Evolutionary conservation across 495 filamentous ascomycete species (phyloP), one percentile per base, ranked within the genome.

Genomic region (Penicillium chermesinum): DNA sequence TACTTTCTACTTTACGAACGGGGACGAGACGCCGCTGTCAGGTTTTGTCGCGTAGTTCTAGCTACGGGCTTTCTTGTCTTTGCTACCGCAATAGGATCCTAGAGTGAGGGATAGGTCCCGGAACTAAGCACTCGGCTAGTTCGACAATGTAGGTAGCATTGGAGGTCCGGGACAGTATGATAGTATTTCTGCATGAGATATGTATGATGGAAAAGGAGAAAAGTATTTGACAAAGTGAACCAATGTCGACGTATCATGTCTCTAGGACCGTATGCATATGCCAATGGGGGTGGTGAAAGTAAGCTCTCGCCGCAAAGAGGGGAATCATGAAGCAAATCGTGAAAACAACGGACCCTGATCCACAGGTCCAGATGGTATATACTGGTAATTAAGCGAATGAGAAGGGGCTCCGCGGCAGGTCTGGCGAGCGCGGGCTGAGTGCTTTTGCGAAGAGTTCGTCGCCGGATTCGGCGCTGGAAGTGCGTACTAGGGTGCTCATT

Each of bases 401-500:
- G 56, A 89, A 89, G 7, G 86, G 86, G 54, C 86, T 91, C 41
- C 80, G 82, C 35, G 74, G 78, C 58, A 89, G 85, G 57, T 90
- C 87, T 0, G 88, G 87, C 49, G 84, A 85, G 25, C 86, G 77
- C 7, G 87, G 87, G 52, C 84, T 87, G 73, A 94, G 77, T 14
- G 86, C 84, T 43, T 90, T 77, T 15, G 87, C 87, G 58, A 91
- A 94, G 19, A 91, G 71, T 10, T 84, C 87, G 36, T 89, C 87
- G 55, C 87, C 81, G 3, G 70, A 75, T 8, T 82, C 79, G 7
- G 69, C 63, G 43, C 54, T 66, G 17, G 45, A 42, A 7, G 56
- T 62, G 37, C 54, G 45, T 21, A 63, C 43, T 7, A 65, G 44
- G 0, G 62, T 34, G 41, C 51, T 51, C 61, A 72, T 63, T 2